These are phyloP conservation scores for Monascus ruber DNA, from an alignment of 2,329 filamentous ascomycete species.

Conservation along the genomic window DNA sequence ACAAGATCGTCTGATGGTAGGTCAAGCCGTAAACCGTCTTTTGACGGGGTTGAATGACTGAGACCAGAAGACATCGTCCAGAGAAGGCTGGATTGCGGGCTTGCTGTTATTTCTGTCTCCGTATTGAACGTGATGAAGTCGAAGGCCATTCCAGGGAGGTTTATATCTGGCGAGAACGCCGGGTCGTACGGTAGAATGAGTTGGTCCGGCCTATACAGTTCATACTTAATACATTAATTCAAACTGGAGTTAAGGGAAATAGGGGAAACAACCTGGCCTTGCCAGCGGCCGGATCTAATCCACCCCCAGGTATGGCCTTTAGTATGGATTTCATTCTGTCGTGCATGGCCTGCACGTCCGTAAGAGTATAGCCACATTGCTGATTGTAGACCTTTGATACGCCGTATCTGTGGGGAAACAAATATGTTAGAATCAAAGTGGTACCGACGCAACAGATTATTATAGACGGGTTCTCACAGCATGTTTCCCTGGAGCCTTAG, in stretches of 20 bases:
- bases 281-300: slow-evolving; percentile 58
- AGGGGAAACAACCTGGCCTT: slow-evolving; percentile 55
- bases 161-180: slow-evolving; percentile 58
- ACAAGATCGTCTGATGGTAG: slow-evolving; percentile 39
- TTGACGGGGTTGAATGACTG: slow-evolving; percentile 17
- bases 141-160: slow-evolving; percentile 49
- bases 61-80: slow-evolving; percentile 23
- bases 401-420: slow-evolving; percentile 46
- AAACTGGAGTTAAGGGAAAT: too few species aligned
- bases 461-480: slow-evolving; percentile 42
- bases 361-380: slow-evolving; percentile 76
- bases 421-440: slow-evolving; percentile 6
- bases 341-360: slow-evolving; percentile 65
- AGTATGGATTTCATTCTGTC: slow-evolving; percentile 61
- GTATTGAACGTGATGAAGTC: slow-evolving; percentile 38
- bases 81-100: slow-evolving; percentile 18
- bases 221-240: background rate
- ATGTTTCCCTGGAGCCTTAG: slow-evolving; percentile 81
- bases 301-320: slow-evolving; percentile 44
- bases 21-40: slow-evolving; percentile 28
- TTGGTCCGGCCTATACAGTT: slow-evolving; percentile 53
- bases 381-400: slow-evolving; percentile 76
- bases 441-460: background rate
- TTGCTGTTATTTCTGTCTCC: slow-evolving; percentile 14
- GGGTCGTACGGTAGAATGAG: slow-evolving; percentile 75